Evolutionary conservation across 1,284 basidiomycete genomes (phyloP).

Genomic region (Meripilus lineatus): DNA sequence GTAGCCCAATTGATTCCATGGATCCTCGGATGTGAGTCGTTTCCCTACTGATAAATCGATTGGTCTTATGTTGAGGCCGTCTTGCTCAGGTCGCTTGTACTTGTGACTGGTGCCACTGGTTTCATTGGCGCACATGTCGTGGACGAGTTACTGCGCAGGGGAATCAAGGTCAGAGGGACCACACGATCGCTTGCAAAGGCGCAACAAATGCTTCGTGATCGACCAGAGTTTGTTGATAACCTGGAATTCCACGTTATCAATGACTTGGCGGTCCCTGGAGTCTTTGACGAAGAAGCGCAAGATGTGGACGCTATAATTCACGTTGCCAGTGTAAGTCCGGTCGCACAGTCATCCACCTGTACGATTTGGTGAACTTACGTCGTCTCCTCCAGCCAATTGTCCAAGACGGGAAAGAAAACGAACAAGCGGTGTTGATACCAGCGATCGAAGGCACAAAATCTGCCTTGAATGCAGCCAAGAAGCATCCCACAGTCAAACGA

Average conservation of each 20-base stretch:
- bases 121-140: conserved; percentile 16
- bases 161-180: conserved; percentile 13
- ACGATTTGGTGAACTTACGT: not conserved
- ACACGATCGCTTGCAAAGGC: conserved; percentile 3
- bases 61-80: no score
- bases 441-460: conserved; percentile 21
- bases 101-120: no score
- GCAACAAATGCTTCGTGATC: not conserved
- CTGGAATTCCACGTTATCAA: not conserved
- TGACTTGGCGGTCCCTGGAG: conserved; percentile 17
- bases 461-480: conserved; percentile 18
- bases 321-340: conserved; percentile 16
- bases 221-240: not conserved
- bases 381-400: no score
- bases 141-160: conserved; percentile 11
- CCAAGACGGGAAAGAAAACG: not conserved
- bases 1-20: no score
- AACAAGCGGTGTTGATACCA: conserved; percentile 9
- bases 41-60: no score
- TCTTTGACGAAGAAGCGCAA: conserved; percentile 42
- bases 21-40: no score
- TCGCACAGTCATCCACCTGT: conserved; percentile 7
- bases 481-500: conserved; percentile 39
- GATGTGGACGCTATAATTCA: no score
- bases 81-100: no score